These are phyloP conservation scores for Komagataella ulmi DNA, from an alignment of 805 yeast species.

Conservation along the genomic window DNA sequence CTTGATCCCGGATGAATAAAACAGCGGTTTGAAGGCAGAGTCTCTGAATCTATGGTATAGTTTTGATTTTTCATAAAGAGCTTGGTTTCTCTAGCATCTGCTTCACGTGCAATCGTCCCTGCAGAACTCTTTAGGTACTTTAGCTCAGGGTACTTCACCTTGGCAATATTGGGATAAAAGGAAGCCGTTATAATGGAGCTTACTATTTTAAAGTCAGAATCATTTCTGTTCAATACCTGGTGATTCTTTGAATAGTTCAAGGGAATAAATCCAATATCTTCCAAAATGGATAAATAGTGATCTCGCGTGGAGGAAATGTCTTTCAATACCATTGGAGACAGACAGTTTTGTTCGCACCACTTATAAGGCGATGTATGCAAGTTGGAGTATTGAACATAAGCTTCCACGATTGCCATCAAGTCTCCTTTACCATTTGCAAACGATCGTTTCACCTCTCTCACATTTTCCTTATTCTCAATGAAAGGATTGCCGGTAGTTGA, in stretches of 20 bases:
- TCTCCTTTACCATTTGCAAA: conserved; percentile 57
- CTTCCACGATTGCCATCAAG: conserved; percentile 49
- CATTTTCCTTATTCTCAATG: conserved; percentile 41
- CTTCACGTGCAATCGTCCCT: conserved; percentile 80
- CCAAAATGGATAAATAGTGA: conserved; percentile 58
- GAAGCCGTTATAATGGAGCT: conserved; percentile 69
- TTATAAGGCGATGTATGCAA: conserved; percentile 15
- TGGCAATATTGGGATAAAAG: conserved; percentile 70
- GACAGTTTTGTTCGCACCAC: conserved; percentile 38
- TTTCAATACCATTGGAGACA: conserved; percentile 51
- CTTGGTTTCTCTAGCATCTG: conserved; percentile 61
- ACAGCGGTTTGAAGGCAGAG: conserved; percentile 51
- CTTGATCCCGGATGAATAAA: conserved; percentile 83
- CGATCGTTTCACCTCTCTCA: conserved; percentile 29
- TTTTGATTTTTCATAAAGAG: conserved; percentile 61
- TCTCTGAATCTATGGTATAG: conserved; percentile 16
- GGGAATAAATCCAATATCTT: conserved; percentile 70
- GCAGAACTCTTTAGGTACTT: conserved; percentile 54
- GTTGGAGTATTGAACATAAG: conserved; percentile 38
- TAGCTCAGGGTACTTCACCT: conserved; percentile 73
- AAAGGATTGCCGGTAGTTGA: conserved; percentile 68
- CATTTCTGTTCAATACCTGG: conserved; percentile 34
- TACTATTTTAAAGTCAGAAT: conserved; percentile 33
- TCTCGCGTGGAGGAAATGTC: conserved; percentile 61
- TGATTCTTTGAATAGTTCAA: conserved; percentile 22